Evolutionary conservation across 805 yeast genomes (phyloP).

Genomic region (Metschnikowia bowlesiae): DNA sequence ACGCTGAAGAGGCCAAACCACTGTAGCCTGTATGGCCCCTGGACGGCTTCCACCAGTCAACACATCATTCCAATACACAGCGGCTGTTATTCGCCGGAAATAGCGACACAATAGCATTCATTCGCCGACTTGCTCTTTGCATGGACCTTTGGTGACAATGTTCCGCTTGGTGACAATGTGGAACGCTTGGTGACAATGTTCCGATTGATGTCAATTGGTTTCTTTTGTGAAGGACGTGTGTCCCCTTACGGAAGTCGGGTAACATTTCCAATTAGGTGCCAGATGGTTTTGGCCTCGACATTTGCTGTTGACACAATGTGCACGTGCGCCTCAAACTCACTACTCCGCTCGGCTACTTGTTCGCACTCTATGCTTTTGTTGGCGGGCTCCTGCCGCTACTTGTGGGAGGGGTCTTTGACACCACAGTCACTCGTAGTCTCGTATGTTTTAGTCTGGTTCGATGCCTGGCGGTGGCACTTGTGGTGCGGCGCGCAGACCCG

Average conservation of each 20-base stretch:
- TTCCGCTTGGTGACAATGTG: not conserved
- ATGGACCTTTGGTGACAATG: not conserved
- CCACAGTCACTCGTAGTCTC: no score
- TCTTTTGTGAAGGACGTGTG: not conserved
- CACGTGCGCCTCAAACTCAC: not conserved
- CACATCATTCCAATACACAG: not conserved
- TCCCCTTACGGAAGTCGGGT: not conserved
- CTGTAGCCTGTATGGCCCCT: not conserved
- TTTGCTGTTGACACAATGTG: not conserved
- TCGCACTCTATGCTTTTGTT: not conserved
- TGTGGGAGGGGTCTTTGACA: no score
- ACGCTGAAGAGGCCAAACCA: not conserved
- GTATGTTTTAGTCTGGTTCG: no score
- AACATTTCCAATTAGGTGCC: not conserved
- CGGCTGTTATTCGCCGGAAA: not conserved
- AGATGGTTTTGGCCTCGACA: not conserved
- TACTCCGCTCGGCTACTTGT: not conserved
- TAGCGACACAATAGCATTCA: not conserved
- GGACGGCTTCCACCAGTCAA: not conserved
- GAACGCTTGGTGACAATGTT: not conserved
- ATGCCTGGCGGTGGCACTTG: no score
- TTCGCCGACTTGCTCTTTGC: not conserved
- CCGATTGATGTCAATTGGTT: not conserved
- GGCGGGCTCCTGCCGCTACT: not conserved
- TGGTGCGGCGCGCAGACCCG: not conserved